These are phyloP conservation scores for Xylaria polymorpha DNA, from an alignment of 2,329 filamentous ascomycete species.

Conservation along the genomic window DNA sequence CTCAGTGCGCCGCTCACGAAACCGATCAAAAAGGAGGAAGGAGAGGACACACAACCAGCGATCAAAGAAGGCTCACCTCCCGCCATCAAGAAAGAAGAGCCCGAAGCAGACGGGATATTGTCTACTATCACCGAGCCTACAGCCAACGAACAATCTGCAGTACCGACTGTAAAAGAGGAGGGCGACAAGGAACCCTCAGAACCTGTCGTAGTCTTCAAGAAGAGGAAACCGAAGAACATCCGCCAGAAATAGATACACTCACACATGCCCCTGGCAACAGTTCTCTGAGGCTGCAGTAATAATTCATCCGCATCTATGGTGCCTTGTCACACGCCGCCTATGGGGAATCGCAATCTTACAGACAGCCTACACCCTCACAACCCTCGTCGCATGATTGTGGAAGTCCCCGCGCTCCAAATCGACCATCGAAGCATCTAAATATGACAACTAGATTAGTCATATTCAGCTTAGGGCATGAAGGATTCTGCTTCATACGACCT, in stretches of 20 bases:
- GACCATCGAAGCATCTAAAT: not conserved
- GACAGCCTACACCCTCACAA: not conserved
- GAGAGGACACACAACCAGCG: conserved; percentile 11
- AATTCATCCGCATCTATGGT: not conserved
- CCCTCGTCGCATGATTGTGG: not conserved
- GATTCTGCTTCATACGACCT: conserved; percentile 2
- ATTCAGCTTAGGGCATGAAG: not conserved
- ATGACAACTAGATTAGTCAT: conserved; percentile 6
- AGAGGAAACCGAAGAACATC: conserved; percentile 76
- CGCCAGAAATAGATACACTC: conserved; percentile 65
- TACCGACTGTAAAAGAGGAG: conserved; percentile 48
- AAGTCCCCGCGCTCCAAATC: conserved; percentile 3
- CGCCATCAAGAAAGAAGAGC: conserved; percentile 58
- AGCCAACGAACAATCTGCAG: conserved; percentile 14
- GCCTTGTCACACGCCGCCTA: not conserved
- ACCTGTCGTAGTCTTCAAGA: conserved; percentile 78
- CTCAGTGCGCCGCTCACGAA: conserved; percentile 55
- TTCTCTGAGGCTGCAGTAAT: conserved; percentile 3
- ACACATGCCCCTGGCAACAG: not conserved
- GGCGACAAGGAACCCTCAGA: conserved; percentile 43
- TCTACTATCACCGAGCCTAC: conserved; percentile 13
- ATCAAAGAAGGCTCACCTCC: conserved; percentile 46
- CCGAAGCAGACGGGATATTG: conserved; percentile 41
- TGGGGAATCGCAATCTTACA: not conserved
- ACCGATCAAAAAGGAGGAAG: conserved; percentile 48